Evolutionary conservation across 768 basidiomycete species (phyloP).

Genomic region (Megacollybia marginata): DNA sequence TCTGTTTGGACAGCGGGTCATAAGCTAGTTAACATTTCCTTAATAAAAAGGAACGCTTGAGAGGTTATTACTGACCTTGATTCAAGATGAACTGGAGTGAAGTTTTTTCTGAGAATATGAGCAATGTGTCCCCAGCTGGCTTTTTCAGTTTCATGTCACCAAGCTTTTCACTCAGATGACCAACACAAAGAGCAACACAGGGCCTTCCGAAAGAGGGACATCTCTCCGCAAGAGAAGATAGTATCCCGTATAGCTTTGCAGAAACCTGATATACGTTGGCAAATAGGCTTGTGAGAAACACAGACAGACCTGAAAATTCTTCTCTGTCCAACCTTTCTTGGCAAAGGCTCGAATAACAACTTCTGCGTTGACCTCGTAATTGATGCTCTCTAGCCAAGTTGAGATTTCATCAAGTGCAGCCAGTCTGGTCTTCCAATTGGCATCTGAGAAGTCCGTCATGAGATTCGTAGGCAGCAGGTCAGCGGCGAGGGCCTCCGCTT

Average conservation of each 20-base stretch:
- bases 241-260: slow-evolving; percentile 76
- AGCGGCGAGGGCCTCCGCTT: slow-evolving; percentile 75
- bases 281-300: not conserved
- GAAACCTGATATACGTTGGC: slow-evolving; percentile 56
- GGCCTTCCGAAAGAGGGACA: slow-evolving; percentile 83
- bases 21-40: slow-evolving; percentile 50
- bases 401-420: slow-evolving; percentile 83
- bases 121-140: slow-evolving; percentile 84
- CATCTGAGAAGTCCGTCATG: slow-evolving; percentile 69
- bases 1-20: slow-evolving; percentile 89
- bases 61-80: slow-evolving; percentile 54
- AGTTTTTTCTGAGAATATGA: slow-evolving; percentile 81
- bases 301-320: slow-evolving; percentile 84
- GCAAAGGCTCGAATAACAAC: slow-evolving; percentile 79
- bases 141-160: slow-evolving; percentile 97
- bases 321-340: slow-evolving; percentile 97
- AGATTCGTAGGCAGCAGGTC: slow-evolving; percentile 67
- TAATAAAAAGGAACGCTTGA: not conserved
- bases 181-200: slow-evolving; percentile 73
- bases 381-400: slow-evolving; percentile 68
- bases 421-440: slow-evolving; percentile 90
- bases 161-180: slow-evolving; percentile 86
- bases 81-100: slow-evolving; percentile 90
- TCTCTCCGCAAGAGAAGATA: slow-evolving; percentile 63
- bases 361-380: slow-evolving; percentile 73